A percentile compares a stretch with the other conserved stretches of the same genome.
phyloP scores from a whole-genome alignment of 2,329 filamentous ascomycete genomes.

The Penicillium sclerotigenum region DNA sequence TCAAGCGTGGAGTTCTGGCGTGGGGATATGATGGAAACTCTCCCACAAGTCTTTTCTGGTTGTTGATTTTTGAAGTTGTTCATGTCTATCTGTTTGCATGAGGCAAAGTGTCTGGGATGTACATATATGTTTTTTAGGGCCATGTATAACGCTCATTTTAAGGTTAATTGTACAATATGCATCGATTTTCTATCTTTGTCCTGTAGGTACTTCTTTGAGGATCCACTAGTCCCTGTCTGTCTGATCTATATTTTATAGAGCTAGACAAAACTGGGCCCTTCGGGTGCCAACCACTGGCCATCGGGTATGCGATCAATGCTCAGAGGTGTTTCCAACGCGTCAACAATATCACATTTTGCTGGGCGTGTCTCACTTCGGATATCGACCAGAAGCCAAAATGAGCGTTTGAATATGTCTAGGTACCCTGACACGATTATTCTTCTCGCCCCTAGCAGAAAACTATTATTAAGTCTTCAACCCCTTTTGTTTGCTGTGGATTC shows the following conservation, averaged over 20 bases:
- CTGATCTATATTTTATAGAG: background rate
- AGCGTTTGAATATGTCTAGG: background rate
- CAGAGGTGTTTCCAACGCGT: background rate
- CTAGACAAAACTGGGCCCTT: background rate
- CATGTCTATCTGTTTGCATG: constrained; percentile 17
- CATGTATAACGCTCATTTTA: background rate
- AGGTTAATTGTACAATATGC: constrained; percentile 18
- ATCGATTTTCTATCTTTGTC: constrained; percentile 6
- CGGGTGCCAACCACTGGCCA: background rate
- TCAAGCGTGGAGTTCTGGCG: constrained; percentile 26
- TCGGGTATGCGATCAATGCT: background rate
- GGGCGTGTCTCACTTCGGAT: background rate
- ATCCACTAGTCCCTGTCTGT: too few species aligned
- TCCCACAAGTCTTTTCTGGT: constrained; percentile 14
- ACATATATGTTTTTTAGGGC: constrained; percentile 13
- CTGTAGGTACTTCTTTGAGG: background rate
- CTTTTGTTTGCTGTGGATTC: background rate
- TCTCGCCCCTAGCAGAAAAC: background rate
- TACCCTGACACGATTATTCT: too few species aligned
- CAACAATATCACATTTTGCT: background rate
- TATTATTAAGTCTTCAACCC: background rate
- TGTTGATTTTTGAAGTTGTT: constrained; percentile 10
- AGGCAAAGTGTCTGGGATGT: constrained; percentile 4
- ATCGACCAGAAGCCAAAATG: background rate
- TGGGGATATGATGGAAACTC: constrained; percentile 19